Evolutionary conservation across 345 rosid species (phyloP), one percentile per base, ranked within the genome.

Genomic region (Hirschfeldia incana): DNA sequence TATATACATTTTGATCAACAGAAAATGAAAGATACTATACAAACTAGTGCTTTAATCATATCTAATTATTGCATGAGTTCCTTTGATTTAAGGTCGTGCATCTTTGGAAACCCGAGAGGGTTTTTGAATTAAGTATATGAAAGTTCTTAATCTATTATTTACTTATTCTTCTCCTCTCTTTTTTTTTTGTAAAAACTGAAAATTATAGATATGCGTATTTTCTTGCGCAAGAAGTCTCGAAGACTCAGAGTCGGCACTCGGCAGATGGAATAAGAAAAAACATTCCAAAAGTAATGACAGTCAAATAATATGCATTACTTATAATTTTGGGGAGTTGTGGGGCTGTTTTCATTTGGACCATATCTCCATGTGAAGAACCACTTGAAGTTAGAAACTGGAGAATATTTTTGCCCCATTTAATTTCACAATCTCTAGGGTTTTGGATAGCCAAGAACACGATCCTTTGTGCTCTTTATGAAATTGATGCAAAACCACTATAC

Each of bases 51-150:
- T 82, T 80, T 79, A 75, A 75, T 76, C 68, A 65, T 76, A 76
- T 76, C 72, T 78, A 83, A 81, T 83, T 74, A 89, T 85, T 82
- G 73, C 85, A 84, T 65, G 76, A 42, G 39, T 83, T 46, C 67
- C 75, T 73, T 75, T 28, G 72, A 64, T 71, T 76, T 64, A 78
- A 78, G 76, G 80, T 69, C 75, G 76, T 78, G 73, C 67, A 84
- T 86, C 86, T 83, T 73, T 53, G 67, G 78, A 85, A 84, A 80
- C 82, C 88, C 81, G 59, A 80, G 80, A 85, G 83, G 80, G 78
- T 85, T 81, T 80, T 67, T 71, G 76, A 78, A 67, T 73, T 68
- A 78, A 73, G 39, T 76, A 76, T 32, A 11, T 68, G 37, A 66
- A 72, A 59, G 70, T 55, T 26, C 64, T 33, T 13, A 4, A 39